Conservation (phyloP, 805 yeast species). For the Candida mattraensis region DNA sequence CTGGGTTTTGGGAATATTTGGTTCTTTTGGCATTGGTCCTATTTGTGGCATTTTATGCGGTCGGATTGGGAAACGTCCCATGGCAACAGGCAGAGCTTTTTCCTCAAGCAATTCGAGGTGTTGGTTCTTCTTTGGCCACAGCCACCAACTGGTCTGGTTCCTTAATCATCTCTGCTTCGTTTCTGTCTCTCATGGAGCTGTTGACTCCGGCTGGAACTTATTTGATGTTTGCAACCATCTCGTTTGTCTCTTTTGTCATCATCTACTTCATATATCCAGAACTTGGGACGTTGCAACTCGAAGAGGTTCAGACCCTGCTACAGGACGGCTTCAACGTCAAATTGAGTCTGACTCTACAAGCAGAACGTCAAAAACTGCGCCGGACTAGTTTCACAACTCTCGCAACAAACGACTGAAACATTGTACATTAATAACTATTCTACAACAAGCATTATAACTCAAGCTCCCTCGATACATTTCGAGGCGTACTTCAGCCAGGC, state of each 20-base stretch:
- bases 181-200: conserved; percentile 51
- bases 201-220: conserved; percentile 56
- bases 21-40: conserved; percentile 47
- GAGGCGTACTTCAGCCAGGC: no score
- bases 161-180: conserved; percentile 49
- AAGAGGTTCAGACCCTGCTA: conserved; percentile 48
- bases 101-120: conserved; percentile 53
- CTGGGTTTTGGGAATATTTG: conserved; percentile 45
- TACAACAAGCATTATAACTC: no score
- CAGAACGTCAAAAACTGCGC: conserved; percentile 74
- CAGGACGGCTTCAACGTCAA: conserved; percentile 48
- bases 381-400: no score
- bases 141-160: conserved; percentile 53
- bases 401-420: no score
- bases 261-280: conserved; percentile 51
- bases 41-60: conserved; percentile 52
- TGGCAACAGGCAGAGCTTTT: conserved; percentile 61
- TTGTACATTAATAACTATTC: no score
- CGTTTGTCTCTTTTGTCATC: conserved; percentile 43
- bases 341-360: conserved; percentile 59
- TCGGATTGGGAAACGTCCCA: conserved; percentile 56
- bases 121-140: conserved; percentile 42
- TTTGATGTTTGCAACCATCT: conserved; percentile 43
- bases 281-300: conserved; percentile 50
- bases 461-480: no score